Base-by-base conservation (phyloP, 2,329 filamentous ascomycete species). In the Fusarium drepaniforme region DNA sequence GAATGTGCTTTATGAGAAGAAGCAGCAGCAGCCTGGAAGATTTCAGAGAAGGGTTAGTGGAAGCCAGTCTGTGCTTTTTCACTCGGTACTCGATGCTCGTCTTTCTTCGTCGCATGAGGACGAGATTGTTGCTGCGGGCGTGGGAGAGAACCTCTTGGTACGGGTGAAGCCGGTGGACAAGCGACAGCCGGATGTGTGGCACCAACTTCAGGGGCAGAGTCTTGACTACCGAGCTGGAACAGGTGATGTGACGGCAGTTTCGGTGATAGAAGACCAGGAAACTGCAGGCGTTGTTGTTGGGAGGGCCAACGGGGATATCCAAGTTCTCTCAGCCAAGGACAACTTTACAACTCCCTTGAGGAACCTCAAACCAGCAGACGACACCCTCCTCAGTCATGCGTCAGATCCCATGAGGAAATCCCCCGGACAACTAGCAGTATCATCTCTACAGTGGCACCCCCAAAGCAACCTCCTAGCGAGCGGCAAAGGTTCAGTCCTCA, bases 81-180 rank as follows among this genome's bases (percentile, higher is more conserved):
- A 87, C 37, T 81, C 88, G 6, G 82, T 88, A 5, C 80, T 90
- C 9, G 87, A 88, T 65, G 88, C 86, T 8, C 77, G 83, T 30
- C 77, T 84, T 8, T 78, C 83, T 33, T 77, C 81, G 6, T 78
- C 78, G 15, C 79, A 80, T n/a, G 79, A 80, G 7, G 79, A 85
- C 30, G 89, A 90, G 77, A 71, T 88, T 15, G 80, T 89, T 0
- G 84, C 86, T 2, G 88, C 85, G 81, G 88, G 88, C 0, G 86
- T 85, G 0, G 88, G 89, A 0, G 87, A 90, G 78, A 84, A 89
- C 30, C 77, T 90, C 33, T 80, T 88, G 7, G 84, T 85, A 4
- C 81, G 87, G 25, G 80, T 83, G 30, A 84, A 84, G 23, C 77
- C 81, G 16, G 80, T 75, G 13, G 73, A 75, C 8, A 79, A 70